These are phyloP conservation scores for Cornus florida DNA, from an alignment of 148 eudicot genomes.

Conservation along the genomic window DNA sequence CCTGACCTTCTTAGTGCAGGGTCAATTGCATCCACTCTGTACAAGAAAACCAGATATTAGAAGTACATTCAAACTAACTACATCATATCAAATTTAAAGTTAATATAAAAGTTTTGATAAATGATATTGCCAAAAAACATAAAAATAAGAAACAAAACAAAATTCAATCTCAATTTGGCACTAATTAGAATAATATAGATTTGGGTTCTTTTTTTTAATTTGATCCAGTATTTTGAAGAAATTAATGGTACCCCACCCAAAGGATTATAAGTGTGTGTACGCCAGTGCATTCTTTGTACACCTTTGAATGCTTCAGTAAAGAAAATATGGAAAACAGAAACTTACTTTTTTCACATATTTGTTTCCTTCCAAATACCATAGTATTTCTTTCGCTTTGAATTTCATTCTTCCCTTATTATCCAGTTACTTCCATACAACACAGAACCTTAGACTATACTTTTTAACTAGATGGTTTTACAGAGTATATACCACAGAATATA, in stretches of 20 bases:
- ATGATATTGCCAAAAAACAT: not conserved
- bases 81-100: not conserved
- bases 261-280: not conserved
- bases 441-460: no score
- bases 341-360: not conserved
- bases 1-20: slow-evolving; percentile 95
- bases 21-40: slow-evolving; percentile 83
- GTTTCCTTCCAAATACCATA: not conserved
- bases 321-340: no score
- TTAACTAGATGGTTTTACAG: no score
- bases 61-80: not conserved
- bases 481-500: no score
- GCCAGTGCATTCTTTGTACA: not conserved
- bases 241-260: not conserved
- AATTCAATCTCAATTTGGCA: not conserved
- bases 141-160: no score
- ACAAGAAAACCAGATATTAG: slow-evolving; percentile 25
- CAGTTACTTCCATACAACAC: not conserved
- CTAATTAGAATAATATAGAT: no score
- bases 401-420: not conserved
- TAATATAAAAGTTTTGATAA: not conserved
- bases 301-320: not conserved
- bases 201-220: no score
- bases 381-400: not conserved
- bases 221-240: not conserved